Evolutionary conservation across 352 stramenopile species (phyloP).

Genomic region (Phytophthora boehmeriae): DNA sequence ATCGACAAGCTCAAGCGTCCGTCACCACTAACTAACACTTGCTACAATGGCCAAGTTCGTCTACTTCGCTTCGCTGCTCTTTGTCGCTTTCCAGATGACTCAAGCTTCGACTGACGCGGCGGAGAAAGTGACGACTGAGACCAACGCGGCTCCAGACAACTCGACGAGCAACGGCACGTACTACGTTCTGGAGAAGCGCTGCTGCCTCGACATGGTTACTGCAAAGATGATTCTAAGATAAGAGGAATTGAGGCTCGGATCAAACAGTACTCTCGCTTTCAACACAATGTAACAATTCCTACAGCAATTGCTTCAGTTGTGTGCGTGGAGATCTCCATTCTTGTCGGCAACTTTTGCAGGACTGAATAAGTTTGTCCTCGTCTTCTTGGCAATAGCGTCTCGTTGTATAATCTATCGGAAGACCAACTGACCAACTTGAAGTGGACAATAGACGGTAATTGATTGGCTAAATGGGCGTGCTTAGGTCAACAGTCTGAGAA

Average conservation of each 20-base stretch:
- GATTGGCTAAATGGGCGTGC: background rate
- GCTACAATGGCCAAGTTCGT: background rate
- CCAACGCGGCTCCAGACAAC: background rate
- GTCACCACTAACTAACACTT: background rate
- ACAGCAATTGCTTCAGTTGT: too few relatives aligned
- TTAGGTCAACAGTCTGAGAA: slow-evolving; percentile 23
- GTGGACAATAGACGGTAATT: too few relatives aligned
- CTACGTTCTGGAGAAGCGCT: background rate
- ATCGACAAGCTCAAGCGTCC: background rate
- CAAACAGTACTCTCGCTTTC: too few relatives aligned
- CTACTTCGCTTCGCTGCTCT: background rate
- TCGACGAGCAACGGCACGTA: background rate
- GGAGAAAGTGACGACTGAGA: background rate
- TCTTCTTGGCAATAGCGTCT: too few relatives aligned
- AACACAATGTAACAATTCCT: too few relatives aligned
- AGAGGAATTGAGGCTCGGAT: too few relatives aligned
- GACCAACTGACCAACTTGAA: too few relatives aligned
- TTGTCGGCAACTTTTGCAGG: too few relatives aligned
- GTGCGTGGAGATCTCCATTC: too few relatives aligned
- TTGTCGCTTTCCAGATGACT: background rate
- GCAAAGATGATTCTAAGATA: too few relatives aligned
- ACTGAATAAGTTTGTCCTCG: too few relatives aligned
- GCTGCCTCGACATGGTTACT: background rate
- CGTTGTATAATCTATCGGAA: too few relatives aligned
- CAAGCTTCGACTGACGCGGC: background rate